Evolutionary conservation across 257 asterid species (phyloP).

Genomic region (Solanum megistacrolobum): DNA sequence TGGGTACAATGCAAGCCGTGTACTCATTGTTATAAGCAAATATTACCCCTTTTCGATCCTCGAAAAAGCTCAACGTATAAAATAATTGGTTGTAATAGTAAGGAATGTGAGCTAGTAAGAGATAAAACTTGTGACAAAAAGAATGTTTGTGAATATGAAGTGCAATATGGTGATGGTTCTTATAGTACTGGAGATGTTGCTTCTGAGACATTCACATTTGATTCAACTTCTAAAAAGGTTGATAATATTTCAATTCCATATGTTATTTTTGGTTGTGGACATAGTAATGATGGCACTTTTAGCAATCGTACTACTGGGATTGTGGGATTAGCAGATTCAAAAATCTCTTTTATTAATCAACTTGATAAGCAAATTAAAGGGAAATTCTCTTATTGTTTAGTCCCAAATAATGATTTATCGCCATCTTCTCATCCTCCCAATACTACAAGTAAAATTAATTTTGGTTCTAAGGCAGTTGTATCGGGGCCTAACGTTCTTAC

Average conservation of each 20-base stretch:
- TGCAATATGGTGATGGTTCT: slow-evolving; percentile 29
- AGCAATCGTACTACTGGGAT: slow-evolving; percentile 27
- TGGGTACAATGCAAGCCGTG: slow-evolving; percentile 66
- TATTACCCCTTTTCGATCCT: slow-evolving; percentile 36
- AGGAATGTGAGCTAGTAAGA: slow-evolving; percentile 5
- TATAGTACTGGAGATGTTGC: slow-evolving; percentile 28
- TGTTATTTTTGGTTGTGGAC: slow-evolving; percentile 50
- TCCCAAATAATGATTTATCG: not conserved
- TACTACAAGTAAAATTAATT: slow-evolving; percentile 31
- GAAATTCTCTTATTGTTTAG: slow-evolving; percentile 46
- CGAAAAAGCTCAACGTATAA: slow-evolving; percentile 8
- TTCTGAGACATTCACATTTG: slow-evolving; percentile 33
- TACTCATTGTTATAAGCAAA: slow-evolving; percentile 30
- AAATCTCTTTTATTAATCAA: slow-evolving; percentile 37
- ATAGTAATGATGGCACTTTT: slow-evolving; percentile 30
- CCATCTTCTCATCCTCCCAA: not conserved
- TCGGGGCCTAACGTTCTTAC: slow-evolving; percentile 20
- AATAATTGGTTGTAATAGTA: slow-evolving; percentile 15
- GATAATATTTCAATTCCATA: slow-evolving; percentile 7
- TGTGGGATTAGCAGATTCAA: slow-evolving; percentile 50
- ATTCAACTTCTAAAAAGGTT: not conserved
- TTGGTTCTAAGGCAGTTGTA: no score
- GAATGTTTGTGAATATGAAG: slow-evolving; percentile 19
- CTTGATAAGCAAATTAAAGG: slow-evolving; percentile 17
- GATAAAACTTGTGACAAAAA: not conserved